Evolutionary conservation across 176 grass and related monocot genomes (phyloP), one percentile per base, ranked within the genome.

Genomic region (Eragrostis nindensis): DNA sequence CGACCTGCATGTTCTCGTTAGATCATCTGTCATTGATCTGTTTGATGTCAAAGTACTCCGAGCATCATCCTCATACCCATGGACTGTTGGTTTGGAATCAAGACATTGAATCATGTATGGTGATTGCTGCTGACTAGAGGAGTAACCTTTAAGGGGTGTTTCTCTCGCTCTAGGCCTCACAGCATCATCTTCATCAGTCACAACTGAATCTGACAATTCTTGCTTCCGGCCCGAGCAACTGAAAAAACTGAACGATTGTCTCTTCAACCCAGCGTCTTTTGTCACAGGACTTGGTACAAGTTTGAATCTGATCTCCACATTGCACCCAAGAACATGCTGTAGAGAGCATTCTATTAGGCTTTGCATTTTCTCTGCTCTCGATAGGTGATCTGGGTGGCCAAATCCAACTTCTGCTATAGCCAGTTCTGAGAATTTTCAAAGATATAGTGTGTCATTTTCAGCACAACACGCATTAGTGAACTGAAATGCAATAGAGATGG

Each of bases 351-450:
- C 87, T 74, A 99, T 93, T 59, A 90, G 43, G 82, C 76, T 86
- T 65, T 95, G 88, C 75, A 93, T 86, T 78, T 95, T 93, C 79
- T 93, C 88, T 41, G 89, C 96, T 75, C 89, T 95, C 71, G 96
- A 91, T 70, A 99, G 72, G 77, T 93, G 92, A 74, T 95, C 96
- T 5, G 77, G 92, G 52, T 93, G 90, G 72, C 80, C 87, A 57
- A 99, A 99, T 80, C 93, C 93, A 66, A 99, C 86, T 91, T 99
- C 92, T 18, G 90, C 90, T 89, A 95, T 89, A 16, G 92, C 92
- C 72, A 95, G 41, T 72, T 95, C 96, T 99, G 90, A 65, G 40
- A 89, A 93, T 72, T 68, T 78, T 76, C 56, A 83, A 39, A 77
- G 26, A 8, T n/a, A n/a, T 29, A 49, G 6, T 60, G 13, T 57